These are phyloP conservation scores for Sclerotinia spermophila DNA, from an alignment of 2,329 filamentous ascomycete species.

Conservation along the genomic window DNA sequence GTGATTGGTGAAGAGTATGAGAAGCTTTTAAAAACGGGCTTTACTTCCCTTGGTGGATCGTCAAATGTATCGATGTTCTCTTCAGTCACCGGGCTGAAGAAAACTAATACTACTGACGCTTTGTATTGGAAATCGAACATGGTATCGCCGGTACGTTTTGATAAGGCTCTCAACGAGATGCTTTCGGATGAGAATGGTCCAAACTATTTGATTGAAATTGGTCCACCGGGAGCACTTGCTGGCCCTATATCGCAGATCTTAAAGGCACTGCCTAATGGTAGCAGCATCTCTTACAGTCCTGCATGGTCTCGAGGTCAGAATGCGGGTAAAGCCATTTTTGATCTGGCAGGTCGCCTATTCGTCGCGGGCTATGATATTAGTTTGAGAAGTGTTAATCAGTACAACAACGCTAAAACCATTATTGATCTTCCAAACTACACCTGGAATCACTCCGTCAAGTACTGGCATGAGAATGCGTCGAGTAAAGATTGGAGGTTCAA, in stretches of 20 bases:
- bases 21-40: conserved; percentile 5
- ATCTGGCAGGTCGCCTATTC: conserved; percentile 19
- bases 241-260: conserved; percentile 20
- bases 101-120: conserved; percentile 8
- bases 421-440: conserved; percentile 47
- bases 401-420: conserved; percentile 37
- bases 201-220: conserved; percentile 21
- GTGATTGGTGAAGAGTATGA: conserved; percentile 16
- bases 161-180: conserved; percentile 14
- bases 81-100: not conserved
- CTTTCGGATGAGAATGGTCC: not conserved
- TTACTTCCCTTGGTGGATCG: conserved; percentile 4
- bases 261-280: conserved; percentile 34
- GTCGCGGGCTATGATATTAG: conserved; percentile 9
- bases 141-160: conserved; percentile 24
- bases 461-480: conserved; percentile 52
- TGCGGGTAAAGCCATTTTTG: conserved; percentile 4
- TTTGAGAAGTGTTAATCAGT: conserved; percentile 28
- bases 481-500: conserved; percentile 45
- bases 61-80: conserved; percentile 8
- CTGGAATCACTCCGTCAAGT: conserved; percentile 51
- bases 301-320: conserved; percentile 16
- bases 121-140: conserved; percentile 25
- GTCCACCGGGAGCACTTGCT: conserved; percentile 20
- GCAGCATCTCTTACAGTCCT: conserved; percentile 35